phyloP scores from a whole-genome alignment of 345 rosid genomes.

The Cardiospermum halicacabum region DNA sequence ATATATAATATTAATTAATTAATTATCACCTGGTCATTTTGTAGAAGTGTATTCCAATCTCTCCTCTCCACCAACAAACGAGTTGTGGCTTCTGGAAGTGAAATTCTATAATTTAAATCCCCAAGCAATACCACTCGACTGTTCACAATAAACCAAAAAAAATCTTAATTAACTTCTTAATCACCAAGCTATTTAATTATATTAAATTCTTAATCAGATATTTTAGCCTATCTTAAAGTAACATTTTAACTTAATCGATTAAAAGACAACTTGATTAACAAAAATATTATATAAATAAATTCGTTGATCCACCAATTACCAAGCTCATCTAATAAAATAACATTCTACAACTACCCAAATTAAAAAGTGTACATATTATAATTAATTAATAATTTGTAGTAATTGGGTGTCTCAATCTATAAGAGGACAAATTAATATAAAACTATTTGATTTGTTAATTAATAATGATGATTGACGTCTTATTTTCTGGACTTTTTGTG shows the following conservation, averaged over 20 bases:
- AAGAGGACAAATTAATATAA: conserved; percentile 17
- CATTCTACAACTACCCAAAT: conserved; percentile 20
- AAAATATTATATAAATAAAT: background rate
- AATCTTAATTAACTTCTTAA: conserved; percentile 17
- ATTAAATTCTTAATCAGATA: background rate
- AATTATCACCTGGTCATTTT: conserved; percentile 62
- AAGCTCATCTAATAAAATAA: conserved; percentile 5
- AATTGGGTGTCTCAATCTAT: conserved; percentile 16
- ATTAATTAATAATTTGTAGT: background rate
- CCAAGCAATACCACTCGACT: conserved; percentile 69
- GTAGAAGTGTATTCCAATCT: conserved; percentile 54
- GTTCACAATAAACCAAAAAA: conserved; percentile 10
- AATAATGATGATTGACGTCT: conserved; percentile 8
- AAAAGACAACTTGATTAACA: conserved; percentile 20
- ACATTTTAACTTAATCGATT: conserved; percentile 7
- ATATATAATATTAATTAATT: background rate
- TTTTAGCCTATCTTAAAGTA: background rate
- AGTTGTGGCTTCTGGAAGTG: conserved; percentile 56
- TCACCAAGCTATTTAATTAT: conserved; percentile 14
- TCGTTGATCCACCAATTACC: conserved; percentile 16
- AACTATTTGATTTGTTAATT: background rate
- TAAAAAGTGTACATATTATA: background rate
- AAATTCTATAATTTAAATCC: conserved; percentile 78
- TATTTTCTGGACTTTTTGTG: conserved; percentile 11
- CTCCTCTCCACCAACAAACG: conserved; percentile 44